A percentile compares a stretch with the other conserved stretches of the same genome.
Evolutionary conservation across 345 rosid genomes (phyloP).

Genomic region (Trapa bicornis): DNA sequence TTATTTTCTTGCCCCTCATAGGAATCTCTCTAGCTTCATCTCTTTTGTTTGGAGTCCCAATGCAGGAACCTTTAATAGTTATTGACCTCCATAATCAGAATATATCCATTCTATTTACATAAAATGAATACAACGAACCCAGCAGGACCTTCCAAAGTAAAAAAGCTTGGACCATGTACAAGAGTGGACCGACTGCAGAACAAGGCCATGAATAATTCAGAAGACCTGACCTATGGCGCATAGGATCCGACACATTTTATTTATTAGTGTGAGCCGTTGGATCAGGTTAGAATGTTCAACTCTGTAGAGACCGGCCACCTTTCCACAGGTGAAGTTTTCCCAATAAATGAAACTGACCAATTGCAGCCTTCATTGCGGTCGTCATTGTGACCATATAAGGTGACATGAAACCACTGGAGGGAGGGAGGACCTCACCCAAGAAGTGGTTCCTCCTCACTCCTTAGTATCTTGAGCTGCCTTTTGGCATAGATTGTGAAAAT

Average conservation of each 20-base stretch:
- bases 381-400: background rate
- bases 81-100: background rate
- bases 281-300: constrained; percentile 1
- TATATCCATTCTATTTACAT: constrained; percentile 4
- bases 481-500: constrained; percentile 68
- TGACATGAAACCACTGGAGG: background rate
- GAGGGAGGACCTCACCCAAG: constrained; percentile 16
- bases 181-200: background rate
- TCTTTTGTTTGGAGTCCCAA: background rate
- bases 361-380: background rate
- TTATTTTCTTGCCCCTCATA: too few species aligned
- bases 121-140: background rate
- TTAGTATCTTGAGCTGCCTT: constrained; percentile 55
- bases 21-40: too few species aligned
- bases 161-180: background rate
- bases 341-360: constrained; percentile 9
- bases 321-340: constrained; percentile 4
- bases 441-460: constrained; percentile 40
- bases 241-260: background rate
- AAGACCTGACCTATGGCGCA: background rate
- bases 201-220: background rate
- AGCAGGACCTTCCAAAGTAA: background rate
- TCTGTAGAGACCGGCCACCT: background rate
- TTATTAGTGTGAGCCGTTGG: too few species aligned
- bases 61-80: background rate